Evolutionary conservation across 1,139 yeast species (phyloP).

Genomic region (Candida smagusa): DNA sequence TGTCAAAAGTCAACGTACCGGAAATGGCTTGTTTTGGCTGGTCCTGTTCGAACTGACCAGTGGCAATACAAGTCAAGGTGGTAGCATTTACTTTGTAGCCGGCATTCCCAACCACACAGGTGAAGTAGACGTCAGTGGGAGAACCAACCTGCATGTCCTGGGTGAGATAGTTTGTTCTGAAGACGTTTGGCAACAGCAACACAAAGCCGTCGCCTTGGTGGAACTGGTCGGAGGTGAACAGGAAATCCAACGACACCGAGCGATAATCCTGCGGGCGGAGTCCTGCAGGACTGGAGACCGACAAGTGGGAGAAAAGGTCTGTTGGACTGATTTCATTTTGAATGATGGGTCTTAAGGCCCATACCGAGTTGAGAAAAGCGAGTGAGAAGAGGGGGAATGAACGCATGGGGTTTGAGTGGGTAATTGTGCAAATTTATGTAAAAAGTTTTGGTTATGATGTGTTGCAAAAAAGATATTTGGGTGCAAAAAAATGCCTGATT

Average conservation of each 20-base stretch:
- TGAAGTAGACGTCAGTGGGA: constrained; percentile 12
- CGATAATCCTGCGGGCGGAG: constrained; percentile 17
- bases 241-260: constrained; percentile 16
- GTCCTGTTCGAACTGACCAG: constrained; percentile 3
- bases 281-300: constrained; percentile 6
- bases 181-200: constrained; percentile 17
- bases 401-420: no score
- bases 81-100: constrained; percentile 10
- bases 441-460: not conserved
- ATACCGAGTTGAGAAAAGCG: no score
- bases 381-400: no score
- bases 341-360: not conserved
- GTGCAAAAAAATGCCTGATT: constrained; percentile 5
- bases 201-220: constrained; percentile 12
- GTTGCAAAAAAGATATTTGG: not conserved
- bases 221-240: constrained; percentile 8
- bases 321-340: constrained; percentile 4
- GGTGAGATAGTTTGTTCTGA: constrained; percentile 12
- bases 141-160: not conserved
- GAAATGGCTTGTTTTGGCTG: constrained; percentile 4
- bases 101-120: constrained; percentile 13
- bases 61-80: constrained; percentile 12
- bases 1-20: constrained; percentile 17
- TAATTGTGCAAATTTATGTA: no score
- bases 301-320: constrained; percentile 10